These are phyloP conservation scores for Daedaleopsis sinensis DNA, from an alignment of 768 basidiomycete species.

Conservation along the genomic window DNA sequence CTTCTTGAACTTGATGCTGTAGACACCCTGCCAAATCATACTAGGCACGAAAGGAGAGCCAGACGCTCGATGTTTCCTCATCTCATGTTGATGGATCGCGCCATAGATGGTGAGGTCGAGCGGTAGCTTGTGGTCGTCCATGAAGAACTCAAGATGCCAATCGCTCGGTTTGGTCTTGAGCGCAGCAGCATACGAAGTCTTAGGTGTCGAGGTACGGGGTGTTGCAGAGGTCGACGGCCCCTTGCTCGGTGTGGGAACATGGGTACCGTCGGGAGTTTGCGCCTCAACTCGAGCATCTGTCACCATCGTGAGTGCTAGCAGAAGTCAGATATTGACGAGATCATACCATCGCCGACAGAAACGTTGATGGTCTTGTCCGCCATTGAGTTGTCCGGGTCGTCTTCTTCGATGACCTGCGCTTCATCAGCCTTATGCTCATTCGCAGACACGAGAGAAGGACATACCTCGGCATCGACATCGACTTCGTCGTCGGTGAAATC, in stretches of 20 bases:
- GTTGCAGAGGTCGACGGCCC: conserved; percentile 35
- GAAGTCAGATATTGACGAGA: not conserved
- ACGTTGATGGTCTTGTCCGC: conserved; percentile 87
- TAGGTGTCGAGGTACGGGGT: conserved; percentile 37
- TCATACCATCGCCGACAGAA: conserved; percentile 73
- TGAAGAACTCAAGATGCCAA: conserved; percentile 96
- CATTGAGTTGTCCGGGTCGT: conserved; percentile 70
- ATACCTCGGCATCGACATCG: conserved; percentile 77
- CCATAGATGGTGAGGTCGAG: conserved; percentile 95
- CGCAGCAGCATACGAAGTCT: conserved; percentile 90
- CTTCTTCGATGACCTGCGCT: conserved; percentile 81
- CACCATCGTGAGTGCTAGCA: not conserved
- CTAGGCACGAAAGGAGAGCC: conserved; percentile 59
- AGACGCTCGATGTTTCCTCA: conserved; percentile 61
- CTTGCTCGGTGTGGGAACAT: conserved; percentile 85
- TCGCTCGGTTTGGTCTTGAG: conserved; percentile 91
- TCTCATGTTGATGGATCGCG: conserved; percentile 91
- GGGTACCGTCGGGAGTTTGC: conserved; percentile 95
- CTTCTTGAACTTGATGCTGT: conserved; percentile 93
- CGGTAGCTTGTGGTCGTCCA: conserved; percentile 85
- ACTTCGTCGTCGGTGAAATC: conserved; percentile 86
- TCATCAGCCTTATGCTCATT: not conserved
- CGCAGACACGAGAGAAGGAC: conserved; percentile 3
- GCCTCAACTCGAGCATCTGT: conserved; percentile 93
- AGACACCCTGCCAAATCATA: conserved; percentile 87